Evolutionary conservation across 495 filamentous ascomycete species (phyloP).

Genomic region (Aspergillus affinis): DNA sequence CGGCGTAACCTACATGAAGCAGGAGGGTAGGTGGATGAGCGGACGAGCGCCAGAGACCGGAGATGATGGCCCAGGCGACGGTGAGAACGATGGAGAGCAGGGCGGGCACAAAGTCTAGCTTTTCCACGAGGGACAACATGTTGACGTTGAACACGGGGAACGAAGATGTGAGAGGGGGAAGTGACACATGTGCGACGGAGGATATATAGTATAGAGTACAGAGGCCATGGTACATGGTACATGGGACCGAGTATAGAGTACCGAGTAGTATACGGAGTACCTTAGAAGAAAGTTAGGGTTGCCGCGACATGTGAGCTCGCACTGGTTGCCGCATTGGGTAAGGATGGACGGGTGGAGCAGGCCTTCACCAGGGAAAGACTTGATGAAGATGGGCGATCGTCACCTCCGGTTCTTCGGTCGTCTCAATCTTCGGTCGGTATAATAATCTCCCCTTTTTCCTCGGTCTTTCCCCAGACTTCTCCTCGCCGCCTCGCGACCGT

Average conservation of each 20-base stretch:
- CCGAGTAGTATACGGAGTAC: neutral
- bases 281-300: neutral
- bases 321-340: constrained; percentile 12
- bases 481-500: neutral
- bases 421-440: neutral
- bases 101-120: constrained; percentile 38
- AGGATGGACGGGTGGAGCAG: neutral
- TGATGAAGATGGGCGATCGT: neutral
- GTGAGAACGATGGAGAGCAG: constrained; percentile 29
- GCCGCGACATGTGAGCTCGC: constrained; percentile 10
- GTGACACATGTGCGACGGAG: neutral
- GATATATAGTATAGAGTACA: constrained; percentile 7
- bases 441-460: neutral
- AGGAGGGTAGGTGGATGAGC: constrained; percentile 34
- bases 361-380: no score
- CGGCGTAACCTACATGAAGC: constrained; percentile 41
- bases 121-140: constrained; percentile 30
- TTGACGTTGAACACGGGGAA: constrained; percentile 10
- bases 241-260: neutral
- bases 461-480: neutral
- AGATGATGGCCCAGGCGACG: constrained; percentile 32
- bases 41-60: constrained; percentile 34
- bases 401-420: neutral
- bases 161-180: neutral
- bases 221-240: no score